A percentile compares a stretch with the other conserved stretches of the same genome.
phyloP scores from a whole-genome alignment of 2,329 filamentous ascomycete species.

The Alternaria sp. region DNA sequence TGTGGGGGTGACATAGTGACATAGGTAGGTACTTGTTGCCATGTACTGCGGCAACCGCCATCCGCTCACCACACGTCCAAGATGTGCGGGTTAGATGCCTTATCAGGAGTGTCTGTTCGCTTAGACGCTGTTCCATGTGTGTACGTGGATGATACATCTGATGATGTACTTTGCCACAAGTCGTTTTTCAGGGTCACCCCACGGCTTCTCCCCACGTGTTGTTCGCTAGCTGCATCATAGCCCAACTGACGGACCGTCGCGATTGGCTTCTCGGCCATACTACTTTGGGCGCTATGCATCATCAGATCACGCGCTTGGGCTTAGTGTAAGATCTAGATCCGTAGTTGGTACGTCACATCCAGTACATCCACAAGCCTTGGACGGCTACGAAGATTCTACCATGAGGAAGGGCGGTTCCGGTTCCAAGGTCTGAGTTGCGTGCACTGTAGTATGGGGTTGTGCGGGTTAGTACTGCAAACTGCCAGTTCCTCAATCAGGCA shows the following conservation, averaged over 20 bases:
- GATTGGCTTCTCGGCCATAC: constrained; percentile 9
- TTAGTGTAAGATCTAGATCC: constrained; percentile 4
- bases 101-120: background rate
- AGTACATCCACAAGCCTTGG: background rate
- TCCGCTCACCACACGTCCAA: constrained; percentile 1
- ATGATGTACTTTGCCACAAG: background rate
- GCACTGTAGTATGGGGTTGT: background rate
- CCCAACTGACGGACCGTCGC: constrained; percentile 6
- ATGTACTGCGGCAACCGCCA: background rate
- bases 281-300: constrained; percentile 8
- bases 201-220: constrained; percentile 10
- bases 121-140: background rate
- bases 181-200: background rate
- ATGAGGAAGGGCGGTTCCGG: background rate
- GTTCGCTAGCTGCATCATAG: constrained; percentile 7
- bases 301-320: constrained; percentile 6
- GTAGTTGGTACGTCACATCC: background rate
- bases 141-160: background rate
- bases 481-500: constrained; percentile 1
- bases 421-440: background rate
- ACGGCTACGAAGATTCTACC: background rate
- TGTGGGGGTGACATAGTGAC: background rate
- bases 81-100: background rate
- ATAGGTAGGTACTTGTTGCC: background rate
- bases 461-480: background rate